These are phyloP conservation scores for Brassica carinata DNA, from an alignment of 345 rosid genomes.

Conservation along the genomic window DNA sequence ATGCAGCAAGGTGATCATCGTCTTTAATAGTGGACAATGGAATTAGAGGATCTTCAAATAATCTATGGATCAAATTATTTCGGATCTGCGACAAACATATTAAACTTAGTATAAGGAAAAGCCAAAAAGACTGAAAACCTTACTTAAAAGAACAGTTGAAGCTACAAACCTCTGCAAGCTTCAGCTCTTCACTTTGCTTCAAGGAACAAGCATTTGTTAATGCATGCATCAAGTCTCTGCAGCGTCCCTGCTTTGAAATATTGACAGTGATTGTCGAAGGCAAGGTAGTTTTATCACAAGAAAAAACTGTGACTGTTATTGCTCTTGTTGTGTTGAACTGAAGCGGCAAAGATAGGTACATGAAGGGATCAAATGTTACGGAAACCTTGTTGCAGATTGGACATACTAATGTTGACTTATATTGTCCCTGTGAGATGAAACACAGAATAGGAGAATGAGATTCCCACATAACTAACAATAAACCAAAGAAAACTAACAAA, in stretches of 20 bases:
- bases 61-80: conserved; percentile 71
- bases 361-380: conserved; percentile 98
- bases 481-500: conserved; percentile 13
- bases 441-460: conserved; percentile 19
- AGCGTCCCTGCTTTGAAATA: conserved; percentile 95
- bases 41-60: conserved; percentile 72
- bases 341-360: conserved; percentile 99
- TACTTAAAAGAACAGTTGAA: conserved; percentile 9
- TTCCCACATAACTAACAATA: not conserved
- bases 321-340: conserved; percentile 81
- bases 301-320: conserved; percentile 72
- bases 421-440: conserved; percentile 76
- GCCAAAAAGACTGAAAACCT: conserved; percentile 12
- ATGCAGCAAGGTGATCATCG: conserved; percentile 93
- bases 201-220: conserved; percentile 71
- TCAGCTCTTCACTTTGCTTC: conserved; percentile 80
- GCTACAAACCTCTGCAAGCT: conserved; percentile 80
- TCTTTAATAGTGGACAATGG: conserved; percentile 87
- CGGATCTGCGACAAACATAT: conserved; percentile 51
- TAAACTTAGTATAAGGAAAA: conserved; percentile 21
- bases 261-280: conserved; percentile 71
- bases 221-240: conserved; percentile 83
- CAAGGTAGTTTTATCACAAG: conserved; percentile 67
- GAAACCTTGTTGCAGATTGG: conserved; percentile 93
- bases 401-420: conserved; percentile 96